Percentiles rank a stretch among this genome's conserved stretches.
Conservation (phyloP, 83 land plant genomes). For the Larix sibirica region DNA sequence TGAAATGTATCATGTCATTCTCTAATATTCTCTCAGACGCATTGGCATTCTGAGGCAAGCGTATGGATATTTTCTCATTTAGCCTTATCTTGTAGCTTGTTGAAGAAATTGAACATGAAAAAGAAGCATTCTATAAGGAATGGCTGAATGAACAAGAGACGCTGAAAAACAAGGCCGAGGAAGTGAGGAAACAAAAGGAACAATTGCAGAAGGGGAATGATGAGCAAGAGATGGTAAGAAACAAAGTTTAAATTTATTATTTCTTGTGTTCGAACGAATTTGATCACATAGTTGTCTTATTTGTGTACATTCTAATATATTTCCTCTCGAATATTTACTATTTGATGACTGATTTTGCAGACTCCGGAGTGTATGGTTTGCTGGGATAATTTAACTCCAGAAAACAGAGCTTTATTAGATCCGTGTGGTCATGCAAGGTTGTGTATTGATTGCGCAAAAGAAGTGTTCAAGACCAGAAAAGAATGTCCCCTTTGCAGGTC, state of each 20-base stretch:
- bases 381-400: background rate
- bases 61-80: background rate
- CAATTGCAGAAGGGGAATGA: background rate
- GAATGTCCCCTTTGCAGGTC: conserved; percentile 7
- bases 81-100: background rate
- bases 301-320: too few species aligned
- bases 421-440: background rate
- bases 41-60: background rate
- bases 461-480: background rate
- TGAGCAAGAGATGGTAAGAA: background rate
- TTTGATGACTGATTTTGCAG: background rate
- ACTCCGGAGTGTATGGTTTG: background rate
- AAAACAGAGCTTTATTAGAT: background rate
- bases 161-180: background rate
- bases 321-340: too few species aligned
- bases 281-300: background rate
- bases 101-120: conserved; percentile 13
- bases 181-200: conserved; percentile 1
- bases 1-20: background rate
- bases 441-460: background rate
- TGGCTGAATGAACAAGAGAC: conserved; percentile 8
- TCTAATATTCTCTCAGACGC: background rate
- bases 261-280: background rate
- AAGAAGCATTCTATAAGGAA: background rate
- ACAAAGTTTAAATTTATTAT: background rate